Percentiles rank a stretch among this genome's conserved stretches.
These are phyloP conservation scores for Rhynchosporium agropyri DNA, from an alignment of 2,329 filamentous ascomycete species.

Conservation along the genomic window DNA sequence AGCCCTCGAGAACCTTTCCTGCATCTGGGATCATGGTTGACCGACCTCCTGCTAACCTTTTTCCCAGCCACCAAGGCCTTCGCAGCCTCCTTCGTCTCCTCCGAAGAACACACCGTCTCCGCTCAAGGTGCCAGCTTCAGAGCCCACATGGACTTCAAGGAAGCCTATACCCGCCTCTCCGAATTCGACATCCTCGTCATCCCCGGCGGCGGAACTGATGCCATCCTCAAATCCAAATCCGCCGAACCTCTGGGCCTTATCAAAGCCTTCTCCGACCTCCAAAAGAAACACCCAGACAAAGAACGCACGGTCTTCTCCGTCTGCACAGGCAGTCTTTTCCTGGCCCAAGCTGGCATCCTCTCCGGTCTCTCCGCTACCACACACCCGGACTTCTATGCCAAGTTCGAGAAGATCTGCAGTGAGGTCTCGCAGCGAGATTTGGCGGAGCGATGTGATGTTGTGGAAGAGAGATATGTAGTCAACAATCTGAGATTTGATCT, in stretches of 20 bases:
- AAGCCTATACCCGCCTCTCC: conserved; percentile 65
- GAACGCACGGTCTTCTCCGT: conserved; percentile 82
- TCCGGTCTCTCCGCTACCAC: conserved; percentile 80
- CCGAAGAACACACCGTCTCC: conserved; percentile 56
- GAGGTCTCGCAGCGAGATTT: conserved; percentile 70
- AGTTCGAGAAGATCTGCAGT: conserved; percentile 79
- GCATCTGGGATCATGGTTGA: background rate
- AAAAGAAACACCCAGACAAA: conserved; percentile 75
- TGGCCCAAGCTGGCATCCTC: conserved; percentile 76
- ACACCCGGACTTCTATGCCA: conserved; percentile 78
- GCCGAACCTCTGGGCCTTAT: conserved; percentile 70
- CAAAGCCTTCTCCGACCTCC: conserved; percentile 75
- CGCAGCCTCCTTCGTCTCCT: conserved; percentile 40
- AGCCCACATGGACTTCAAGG: conserved; percentile 76
- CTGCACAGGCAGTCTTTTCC: conserved; percentile 77
- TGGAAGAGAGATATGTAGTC: conserved; percentile 85
- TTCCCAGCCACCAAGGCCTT: conserved; percentile 39
- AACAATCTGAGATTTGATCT: conserved; percentile 90
- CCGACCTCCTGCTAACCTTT: conserved; percentile 4
- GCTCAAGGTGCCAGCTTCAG: conserved; percentile 69
- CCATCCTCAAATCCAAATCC: conserved; percentile 66
- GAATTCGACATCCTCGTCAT: conserved; percentile 77
- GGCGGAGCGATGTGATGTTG: conserved; percentile 77
- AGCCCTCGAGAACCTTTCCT: background rate
- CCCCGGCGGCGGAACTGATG: conserved; percentile 66